Evolutionary conservation across 768 basidiomycete species (phyloP), one percentile per base, ranked within the genome.

Genomic region (Chalciporus pseudorubinellus): DNA sequence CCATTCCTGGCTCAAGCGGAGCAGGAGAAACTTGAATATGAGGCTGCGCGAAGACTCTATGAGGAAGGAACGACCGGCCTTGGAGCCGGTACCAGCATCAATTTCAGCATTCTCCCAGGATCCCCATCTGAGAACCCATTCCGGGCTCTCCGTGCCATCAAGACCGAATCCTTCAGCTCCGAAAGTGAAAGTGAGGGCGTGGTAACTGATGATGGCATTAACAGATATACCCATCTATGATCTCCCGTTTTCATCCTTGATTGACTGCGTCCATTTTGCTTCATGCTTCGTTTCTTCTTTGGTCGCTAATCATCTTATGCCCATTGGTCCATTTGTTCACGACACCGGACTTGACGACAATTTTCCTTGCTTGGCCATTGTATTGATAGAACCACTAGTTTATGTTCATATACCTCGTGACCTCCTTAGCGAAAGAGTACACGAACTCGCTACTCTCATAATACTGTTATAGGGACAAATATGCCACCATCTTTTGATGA

Each of bases 1-100:
- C 93, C 94, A 1, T 97, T 92, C 77, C 77, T 97, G 38, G 87
- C 88, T 14, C 92, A 92, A 69, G 94, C 93, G 13, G 93, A 95
- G 68, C 87, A 91, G 66, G 93, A 95, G 79, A 95, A 95, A 74
- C 83, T 92, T 73, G 88, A 92, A 60, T 95, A 95, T 69, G 92
- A 95, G 64, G 79, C 83, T 29, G 89, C 92, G 31, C 77, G 90
- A 40, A 81, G 89, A 68, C 59, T 92, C 44, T 97, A 97, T 62
- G 93, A 97, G 67, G 89, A 93, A 61, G 89, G 88, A 48, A 77
- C 84, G 19, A 77, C 80, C 10, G 83, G 77, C 11, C 79, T 83
- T 59, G 81, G 80, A 13, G 78, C 80, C 22, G 82, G 80, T 9
- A 81, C 82, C 13, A 88, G 79, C 66, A 89, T 91, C 78, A 89